Evolutionary conservation across 1,284 basidiomycete species (phyloP), one percentile per base, ranked within the genome.

Genomic region (Cryptococcus wingfieldii): DNA sequence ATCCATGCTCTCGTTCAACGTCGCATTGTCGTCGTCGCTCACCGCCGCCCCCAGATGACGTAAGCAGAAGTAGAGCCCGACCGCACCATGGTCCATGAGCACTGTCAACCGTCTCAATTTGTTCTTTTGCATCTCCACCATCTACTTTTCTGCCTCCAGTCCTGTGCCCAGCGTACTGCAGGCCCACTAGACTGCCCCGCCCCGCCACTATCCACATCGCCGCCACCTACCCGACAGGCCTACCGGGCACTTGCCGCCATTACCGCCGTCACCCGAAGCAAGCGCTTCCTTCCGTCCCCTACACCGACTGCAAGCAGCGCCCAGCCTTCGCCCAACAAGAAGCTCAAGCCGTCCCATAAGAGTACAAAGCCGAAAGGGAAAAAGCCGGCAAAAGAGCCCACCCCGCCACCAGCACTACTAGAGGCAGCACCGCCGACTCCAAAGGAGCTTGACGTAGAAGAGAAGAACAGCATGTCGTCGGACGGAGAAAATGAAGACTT

Each of bases 401-500:
- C 41, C 38, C 23, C 34, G 27, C 39, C 41, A 28, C 16, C 45
- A 12, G 45, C 23, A 23, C 23, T 23, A 23, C 23, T 3, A 23
- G 23, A 23, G 23, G 23, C 23, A 23, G 23, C 27, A 16, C 45
- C 45, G 31, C 31, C 31, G 31, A 34, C 31, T 34, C 31, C 31
- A 34, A 34, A 34, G 31, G 31, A 34, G 31, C 31, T 34, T 34
- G 31, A 34, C 31, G 31, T 34, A 46, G 45, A 3, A 10, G 45
- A 31, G 27, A 28, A 46, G 45, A 25, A 25, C 9, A 27, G 12
- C 48, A 77, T 77, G 75, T 76, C 74, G 49, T 75, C 73, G 14
- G 75, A 74, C 57, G 75, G 67, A 27, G 75, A 73, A 45, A 70
- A 62, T 31, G 68, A 72, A 46, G 67, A 67, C 41, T 67, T 70